Evolutionary conservation across 768 basidiomycete species (phyloP).

Genomic region (Exsudoporus frostii): DNA sequence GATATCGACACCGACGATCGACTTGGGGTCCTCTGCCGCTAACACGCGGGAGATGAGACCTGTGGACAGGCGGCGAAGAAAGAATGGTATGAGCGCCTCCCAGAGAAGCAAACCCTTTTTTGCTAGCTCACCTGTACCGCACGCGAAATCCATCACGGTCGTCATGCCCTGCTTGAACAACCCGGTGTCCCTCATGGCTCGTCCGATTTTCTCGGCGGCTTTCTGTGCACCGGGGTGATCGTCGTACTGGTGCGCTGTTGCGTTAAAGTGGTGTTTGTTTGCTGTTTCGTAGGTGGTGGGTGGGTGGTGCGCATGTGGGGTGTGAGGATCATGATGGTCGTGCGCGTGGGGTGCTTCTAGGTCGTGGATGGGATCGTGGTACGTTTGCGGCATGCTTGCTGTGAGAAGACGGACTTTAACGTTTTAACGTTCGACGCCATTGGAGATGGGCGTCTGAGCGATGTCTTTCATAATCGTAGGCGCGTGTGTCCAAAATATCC

Average conservation of each 20-base stretch:
- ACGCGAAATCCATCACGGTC: conserved; percentile 69
- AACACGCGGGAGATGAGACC: conserved; percentile 64
- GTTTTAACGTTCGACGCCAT: too few relatives aligned
- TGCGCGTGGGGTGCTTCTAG: background rate
- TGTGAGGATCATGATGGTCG: background rate
- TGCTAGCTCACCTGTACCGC: conserved; percentile 54
- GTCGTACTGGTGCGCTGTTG: conserved; percentile 24
- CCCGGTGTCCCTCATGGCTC: conserved; percentile 35
- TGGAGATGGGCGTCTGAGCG: too few relatives aligned
- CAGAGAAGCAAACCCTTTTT: too few relatives aligned
- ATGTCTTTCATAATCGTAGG: too few relatives aligned
- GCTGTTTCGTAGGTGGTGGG: conserved; percentile 18
- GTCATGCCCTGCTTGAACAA: conserved; percentile 55
- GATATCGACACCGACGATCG: conserved; percentile 73
- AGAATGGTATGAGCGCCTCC: background rate
- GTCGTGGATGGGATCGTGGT: background rate
- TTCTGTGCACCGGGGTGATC: conserved; percentile 17
- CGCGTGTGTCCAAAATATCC: too few relatives aligned
- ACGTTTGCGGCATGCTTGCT: background rate
- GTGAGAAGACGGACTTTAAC: background rate
- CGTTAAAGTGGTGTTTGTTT: conserved; percentile 27
- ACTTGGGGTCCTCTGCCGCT: conserved; percentile 55
- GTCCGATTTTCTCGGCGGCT: conserved; percentile 22
- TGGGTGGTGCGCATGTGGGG: background rate
- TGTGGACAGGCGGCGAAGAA: conserved; percentile 22